Conservation (phyloP, 2,329 filamentous ascomycete genomes). For the Tolypocladium inflatum region DNA sequence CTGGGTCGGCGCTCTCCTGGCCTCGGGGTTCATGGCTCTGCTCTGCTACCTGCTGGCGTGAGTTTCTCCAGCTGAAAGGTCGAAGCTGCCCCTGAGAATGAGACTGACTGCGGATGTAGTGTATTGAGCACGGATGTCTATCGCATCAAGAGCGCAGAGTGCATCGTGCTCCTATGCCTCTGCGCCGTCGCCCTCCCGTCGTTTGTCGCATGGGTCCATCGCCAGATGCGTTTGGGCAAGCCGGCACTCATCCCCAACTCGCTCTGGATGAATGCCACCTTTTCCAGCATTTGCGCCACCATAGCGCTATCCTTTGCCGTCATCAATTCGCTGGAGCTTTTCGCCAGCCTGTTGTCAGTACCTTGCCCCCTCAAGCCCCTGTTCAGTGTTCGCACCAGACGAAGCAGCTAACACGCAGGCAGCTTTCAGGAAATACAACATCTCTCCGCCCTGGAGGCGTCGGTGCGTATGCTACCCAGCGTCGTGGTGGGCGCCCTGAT, state of each 20-base stretch:
- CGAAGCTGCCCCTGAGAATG: not conserved
- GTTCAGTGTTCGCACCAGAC: not conserved
- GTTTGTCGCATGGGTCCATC: slow-evolving; percentile 45
- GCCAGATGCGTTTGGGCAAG: slow-evolving; percentile 31
- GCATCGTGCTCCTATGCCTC: slow-evolving; percentile 35
- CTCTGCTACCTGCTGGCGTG: slow-evolving; percentile 46
- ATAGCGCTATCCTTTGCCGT: slow-evolving; percentile 36
- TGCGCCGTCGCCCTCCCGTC: slow-evolving; percentile 30
- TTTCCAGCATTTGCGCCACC: slow-evolving; percentile 44
- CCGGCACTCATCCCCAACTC: slow-evolving; percentile 53
- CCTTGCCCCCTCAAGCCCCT: not conserved
- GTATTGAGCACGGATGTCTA: slow-evolving; percentile 26
- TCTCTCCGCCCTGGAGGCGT: slow-evolving; percentile 31
- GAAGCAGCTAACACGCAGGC: not conserved
- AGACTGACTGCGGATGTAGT: slow-evolving; percentile 5
- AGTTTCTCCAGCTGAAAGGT: slow-evolving; percentile 12
- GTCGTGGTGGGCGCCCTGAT: slow-evolving; percentile 31
- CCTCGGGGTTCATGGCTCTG: slow-evolving; percentile 34
- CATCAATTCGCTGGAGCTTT: slow-evolving; percentile 36
- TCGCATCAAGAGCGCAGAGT: slow-evolving; percentile 31
- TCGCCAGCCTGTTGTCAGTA: slow-evolving; percentile 37
- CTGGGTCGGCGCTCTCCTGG: slow-evolving; percentile 41
- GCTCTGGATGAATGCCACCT: slow-evolving; percentile 48
- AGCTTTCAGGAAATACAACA: slow-evolving; percentile 43
- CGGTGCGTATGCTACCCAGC: slow-evolving; percentile 35